Evolutionary conservation across 371 early-diverging fungal species (phyloP).

Genomic region (Apophysomyces sp.): DNA sequence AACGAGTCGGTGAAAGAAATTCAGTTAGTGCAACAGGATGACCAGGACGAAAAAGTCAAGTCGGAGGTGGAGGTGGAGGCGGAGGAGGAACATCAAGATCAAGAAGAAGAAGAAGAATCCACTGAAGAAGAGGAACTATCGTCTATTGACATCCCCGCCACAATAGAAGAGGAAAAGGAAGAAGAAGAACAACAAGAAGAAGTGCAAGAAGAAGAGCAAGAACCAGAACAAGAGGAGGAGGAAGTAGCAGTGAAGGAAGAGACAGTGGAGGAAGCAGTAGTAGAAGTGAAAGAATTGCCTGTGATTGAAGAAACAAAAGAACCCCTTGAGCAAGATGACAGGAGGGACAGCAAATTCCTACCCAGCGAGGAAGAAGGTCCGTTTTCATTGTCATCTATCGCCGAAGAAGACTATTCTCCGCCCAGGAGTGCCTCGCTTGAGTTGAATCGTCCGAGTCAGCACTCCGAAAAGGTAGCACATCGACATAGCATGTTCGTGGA

Average conservation of each 20-base stretch:
- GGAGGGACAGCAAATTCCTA: background rate
- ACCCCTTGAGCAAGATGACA: background rate
- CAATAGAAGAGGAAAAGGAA: too few species aligned
- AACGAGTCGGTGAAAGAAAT: background rate
- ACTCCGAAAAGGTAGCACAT: slow-evolving; percentile 1
- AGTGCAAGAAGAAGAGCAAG: background rate
- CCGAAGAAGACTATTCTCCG: background rate
- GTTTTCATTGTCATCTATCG: background rate
- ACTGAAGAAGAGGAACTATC: too few species aligned
- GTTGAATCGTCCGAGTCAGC: background rate
- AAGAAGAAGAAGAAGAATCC: background rate
- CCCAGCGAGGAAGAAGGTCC: background rate
- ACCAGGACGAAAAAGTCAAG: background rate
- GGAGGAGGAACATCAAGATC: background rate
- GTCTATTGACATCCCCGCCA: too few species aligned
- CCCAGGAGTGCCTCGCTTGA: slow-evolving; percentile 1
- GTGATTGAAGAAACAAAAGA: background rate
- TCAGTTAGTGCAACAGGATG: background rate
- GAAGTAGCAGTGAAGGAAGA: background rate
- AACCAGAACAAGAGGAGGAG: background rate
- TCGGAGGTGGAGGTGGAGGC: background rate
- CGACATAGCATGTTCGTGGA: background rate
- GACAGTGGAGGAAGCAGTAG: background rate
- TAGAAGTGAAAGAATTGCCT: background rate
- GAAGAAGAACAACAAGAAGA: background rate